Percentiles rank a stretch among this genome's conserved stretches.
Conservation (phyloP, 2,329 filamentous ascomycete genomes). For the Pyrenophora seminiperda region DNA sequence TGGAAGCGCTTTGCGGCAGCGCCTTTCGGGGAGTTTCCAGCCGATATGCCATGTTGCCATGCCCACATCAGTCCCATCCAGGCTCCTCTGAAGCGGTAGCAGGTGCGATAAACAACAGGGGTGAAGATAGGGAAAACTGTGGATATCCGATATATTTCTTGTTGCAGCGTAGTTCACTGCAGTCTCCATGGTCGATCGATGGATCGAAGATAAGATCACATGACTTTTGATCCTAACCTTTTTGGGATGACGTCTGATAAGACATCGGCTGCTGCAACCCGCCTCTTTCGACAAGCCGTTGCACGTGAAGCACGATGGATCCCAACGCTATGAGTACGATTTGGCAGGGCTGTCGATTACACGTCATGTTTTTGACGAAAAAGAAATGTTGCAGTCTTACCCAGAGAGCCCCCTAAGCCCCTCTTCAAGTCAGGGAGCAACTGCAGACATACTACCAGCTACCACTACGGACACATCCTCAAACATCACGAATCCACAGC, state of each 20-base stretch:
- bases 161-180: neutral
- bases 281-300: neutral
- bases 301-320: constrained; percentile 6
- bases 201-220: constrained; percentile 10
- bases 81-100: neutral
- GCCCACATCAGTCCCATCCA: neutral
- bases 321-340: neutral
- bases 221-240: constrained; percentile 2
- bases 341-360: constrained; percentile 3
- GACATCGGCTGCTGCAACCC: constrained; percentile 8
- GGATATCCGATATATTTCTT: constrained; percentile 2
- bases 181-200: neutral
- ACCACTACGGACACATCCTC: constrained; percentile 11
- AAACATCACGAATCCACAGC: constrained; percentile 4
- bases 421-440: constrained; percentile 1
- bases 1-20: neutral
- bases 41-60: constrained; percentile 13
- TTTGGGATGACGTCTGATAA: constrained; percentile 5
- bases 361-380: constrained; percentile 3
- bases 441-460: constrained; percentile 2
- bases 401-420: constrained; percentile 5
- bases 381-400: constrained; percentile 12
- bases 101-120: constrained; percentile 8
- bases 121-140: constrained; percentile 2
- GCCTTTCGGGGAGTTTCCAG: constrained; percentile 11